A percentile compares a stretch with the other conserved stretches of the same genome.
phyloP scores from a whole-genome alignment of 106 monocot genomes.

The Allium cepa region DNA sequence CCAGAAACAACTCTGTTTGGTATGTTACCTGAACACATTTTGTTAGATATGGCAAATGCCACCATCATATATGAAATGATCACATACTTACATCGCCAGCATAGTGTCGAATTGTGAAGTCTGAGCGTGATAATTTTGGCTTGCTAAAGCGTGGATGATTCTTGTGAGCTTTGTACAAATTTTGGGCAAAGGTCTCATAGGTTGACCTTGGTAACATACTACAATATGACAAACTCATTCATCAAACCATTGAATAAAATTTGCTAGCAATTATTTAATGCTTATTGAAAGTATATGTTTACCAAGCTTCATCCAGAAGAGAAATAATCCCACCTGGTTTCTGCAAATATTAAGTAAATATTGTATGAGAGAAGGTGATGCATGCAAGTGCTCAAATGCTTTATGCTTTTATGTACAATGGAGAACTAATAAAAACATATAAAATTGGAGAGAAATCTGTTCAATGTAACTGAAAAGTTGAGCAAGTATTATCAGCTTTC shows the following conservation, averaged over 20 bases:
- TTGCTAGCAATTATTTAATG: neutral
- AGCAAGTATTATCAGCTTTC: neutral
- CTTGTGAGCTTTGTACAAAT: constrained; percentile 46
- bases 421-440: neutral
- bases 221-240: constrained; percentile 11
- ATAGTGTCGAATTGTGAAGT: constrained; percentile 48
- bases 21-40: constrained; percentile 57
- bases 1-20: constrained; percentile 68
- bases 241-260: neutral
- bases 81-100: constrained; percentile 36
- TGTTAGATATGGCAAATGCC: too few relatives aligned
- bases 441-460: neutral
- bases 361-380: constrained; percentile 7
- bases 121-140: constrained; percentile 36
- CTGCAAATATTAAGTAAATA: constrained; percentile 23
- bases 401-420: neutral
- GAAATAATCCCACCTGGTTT: constrained; percentile 71
- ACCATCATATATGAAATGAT: too few relatives aligned
- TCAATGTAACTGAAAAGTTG: neutral
- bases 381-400: neutral
- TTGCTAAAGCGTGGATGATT: constrained; percentile 40
- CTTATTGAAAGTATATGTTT: neutral
- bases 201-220: constrained; percentile 69
- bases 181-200: constrained; percentile 63
- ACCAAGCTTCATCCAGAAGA: constrained; percentile 61